Base-by-base conservation (phyloP, 75 land plant species). In the Isoetes taiwanensis region DNA sequence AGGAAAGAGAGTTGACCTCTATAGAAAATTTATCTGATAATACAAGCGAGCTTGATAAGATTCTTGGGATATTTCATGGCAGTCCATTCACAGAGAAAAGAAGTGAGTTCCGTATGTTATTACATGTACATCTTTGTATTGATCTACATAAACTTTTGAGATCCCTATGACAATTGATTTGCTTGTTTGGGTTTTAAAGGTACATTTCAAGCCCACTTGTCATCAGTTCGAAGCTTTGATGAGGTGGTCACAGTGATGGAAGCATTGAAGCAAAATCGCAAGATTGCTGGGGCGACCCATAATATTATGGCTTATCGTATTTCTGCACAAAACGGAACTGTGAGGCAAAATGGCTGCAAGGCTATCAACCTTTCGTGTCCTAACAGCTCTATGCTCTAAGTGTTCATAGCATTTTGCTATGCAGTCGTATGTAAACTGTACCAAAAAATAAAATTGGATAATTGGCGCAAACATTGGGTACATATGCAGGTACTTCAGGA, bases 201-300 rank as follows among this genome's bases (percentile, higher is more conserved):
- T 40, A 69, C 73, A 16, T 74, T 74, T 34, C 73, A 69, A 41
- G 77, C 67, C 26, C 77, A 74, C 54, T 29, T 72, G 29, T 64
- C 75, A 27, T 30, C 69, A 37, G 75, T 67, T 2, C 28, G 25
- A 17, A 42, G 40, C 20, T 58, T 42, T 24, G 73, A 64, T 43
- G 41, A 69, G 30, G 67, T 74, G 38, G 58, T 69, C 32, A 60
- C 61, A 29, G 73, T 74, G 31, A 70, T 69, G 68, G 68, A 70
- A 19, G 61, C 72, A 31, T 52, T 69, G 1, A 32, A 69, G 29
- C 62, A 42, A 32, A 74, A 74, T 58, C 59, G 73, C 35, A 74
- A 74, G 52, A 69, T 74, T 69, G 72, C 77, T 42, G 73, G 58
- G 19, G 77, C 77, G 33, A 74, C 77, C 8, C 77, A 74, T 34